Evolutionary conservation across 345 rosid species (phyloP), one percentile per base, ranked within the genome.

Genomic region (Jatropha curcas): DNA sequence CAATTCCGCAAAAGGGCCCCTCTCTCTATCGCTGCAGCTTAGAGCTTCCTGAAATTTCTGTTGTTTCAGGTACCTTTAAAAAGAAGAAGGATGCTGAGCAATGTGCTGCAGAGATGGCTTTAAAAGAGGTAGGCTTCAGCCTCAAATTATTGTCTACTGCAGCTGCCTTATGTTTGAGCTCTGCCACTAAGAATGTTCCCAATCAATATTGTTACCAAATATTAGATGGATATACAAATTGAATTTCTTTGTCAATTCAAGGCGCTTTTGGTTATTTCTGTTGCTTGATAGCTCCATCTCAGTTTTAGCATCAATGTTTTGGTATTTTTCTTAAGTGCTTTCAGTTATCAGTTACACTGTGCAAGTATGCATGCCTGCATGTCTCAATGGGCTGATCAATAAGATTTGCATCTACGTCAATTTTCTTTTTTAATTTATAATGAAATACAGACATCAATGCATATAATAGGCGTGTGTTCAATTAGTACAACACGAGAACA

Each of bases 81-180:
- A 94, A 84, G 83, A 94, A 94, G 84, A 92, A 94, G 80, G 98
- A 94, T 24, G 91, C 98, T 0, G 98, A 94, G 82, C 98, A 89
- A 71, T 86, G 86, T 82, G 98, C 98, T 76, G 98, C 98, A 57
- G 87, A 94, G 84, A 75, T 86, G 79, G 98, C 97, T 57, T 66
- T 94, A n/a, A 81, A 86, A 43, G 88, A 81, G 92, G 98, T 90
- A 76, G 43, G 74, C 35, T 39, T 76, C 58, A 35, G 48, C 57
- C 72, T 70, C 5, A 19, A 45, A 28, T 68, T 34, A 33, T 71
- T 71, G 28, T 22, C 7, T 1, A 14, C 52, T 25, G 64, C n/a
- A 12, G 68, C 30, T 43, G 14, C n/a, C 64, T 17, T 17, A 2
- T 30, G 64, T 6, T 58, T 58, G 17, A 58, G 8, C n/a, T 27